Conservation (phyloP, 2,329 filamentous ascomycete species). For the Venturia effusa region DNA sequence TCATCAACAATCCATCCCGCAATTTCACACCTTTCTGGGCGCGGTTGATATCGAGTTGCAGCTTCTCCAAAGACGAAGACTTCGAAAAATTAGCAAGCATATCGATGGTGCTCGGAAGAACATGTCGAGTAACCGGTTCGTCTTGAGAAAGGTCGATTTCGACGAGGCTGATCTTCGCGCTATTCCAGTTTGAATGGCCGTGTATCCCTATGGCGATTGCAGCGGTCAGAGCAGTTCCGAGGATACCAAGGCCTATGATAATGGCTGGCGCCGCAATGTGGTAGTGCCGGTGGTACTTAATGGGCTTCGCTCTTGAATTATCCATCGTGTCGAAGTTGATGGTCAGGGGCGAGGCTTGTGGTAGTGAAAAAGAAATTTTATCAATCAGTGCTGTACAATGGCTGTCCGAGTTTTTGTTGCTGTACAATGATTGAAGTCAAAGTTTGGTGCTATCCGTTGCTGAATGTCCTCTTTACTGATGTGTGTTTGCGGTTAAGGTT, state of each 20-base stretch:
- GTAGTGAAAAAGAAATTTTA: too few relatives aligned
- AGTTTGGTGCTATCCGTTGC: too few relatives aligned
- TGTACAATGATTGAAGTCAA: too few relatives aligned
- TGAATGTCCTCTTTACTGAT: too few relatives aligned
- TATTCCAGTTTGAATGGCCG: neutral
- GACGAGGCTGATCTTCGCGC: neutral
- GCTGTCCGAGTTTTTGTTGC: too few relatives aligned
- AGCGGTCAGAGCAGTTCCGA: neutral
- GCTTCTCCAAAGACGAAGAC: neutral
- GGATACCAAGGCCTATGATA: neutral
- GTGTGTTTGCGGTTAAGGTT: too few relatives aligned
- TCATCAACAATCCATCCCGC: neutral
- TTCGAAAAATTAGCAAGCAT: neutral
- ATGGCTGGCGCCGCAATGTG: neutral
- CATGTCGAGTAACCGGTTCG: neutral
- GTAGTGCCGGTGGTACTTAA: neutral
- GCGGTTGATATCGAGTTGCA: neutral
- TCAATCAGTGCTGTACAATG: too few relatives aligned
- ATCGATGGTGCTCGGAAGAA: fast-evolving
- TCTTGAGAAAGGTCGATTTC: neutral
- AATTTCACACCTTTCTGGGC: neutral
- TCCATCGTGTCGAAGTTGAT: too few relatives aligned
- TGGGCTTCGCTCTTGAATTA: neutral
- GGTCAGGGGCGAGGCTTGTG: too few relatives aligned
- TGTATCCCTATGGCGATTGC: neutral